Evolutionary conservation across 2,329 filamentous ascomycete genomes (phyloP), one percentile per base, ranked within the genome.

Genomic region (Penicillium concentricum): DNA sequence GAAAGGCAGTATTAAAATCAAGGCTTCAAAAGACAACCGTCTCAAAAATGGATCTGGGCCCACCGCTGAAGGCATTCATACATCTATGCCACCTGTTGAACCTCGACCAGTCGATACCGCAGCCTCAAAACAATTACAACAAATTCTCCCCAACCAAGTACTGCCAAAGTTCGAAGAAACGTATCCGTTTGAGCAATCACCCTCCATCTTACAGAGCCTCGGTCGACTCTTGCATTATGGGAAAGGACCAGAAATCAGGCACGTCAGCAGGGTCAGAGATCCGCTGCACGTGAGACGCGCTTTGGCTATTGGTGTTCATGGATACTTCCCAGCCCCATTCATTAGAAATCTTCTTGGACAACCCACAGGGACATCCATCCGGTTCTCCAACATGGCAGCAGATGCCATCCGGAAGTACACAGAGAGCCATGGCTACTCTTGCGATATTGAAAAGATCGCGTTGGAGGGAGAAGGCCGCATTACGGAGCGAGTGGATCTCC

Each of bases 391-490:
- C 61, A 88, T 93, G 68, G 90, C 89, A 18, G 92, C 92, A 6
- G 86, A 90, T 38, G 88, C 91, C 1, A 93, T 99, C 65, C 84
- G 88, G 56, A 83, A 87, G 58, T 99, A 92, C 91, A 85, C 91
- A 0, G 85, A 91, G 51, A 79, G 79, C 13, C 85, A 91, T 62
- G 88, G 89, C 0, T 91, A 87, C 58, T 77, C 81, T 2, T 89
- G 92, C 60, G 89, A 95, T 64, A 91, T 99, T 54, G 92, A 97
- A 69, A 97, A 95, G 71, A 90, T 97, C 15, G 91, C 93, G 0
- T 82, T 99, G 0, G 94, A 99, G 76, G 93, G 93, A 22, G 94
- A 99, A 75, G 94, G 94, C 24, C 91, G 90, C 71, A 94, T 99
- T 45, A 84, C 84, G 3, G 92, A 97, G 61, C 84, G 94, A 7